Percentiles rank a stretch among this genome's conserved stretches.
phyloP scores from a whole-genome alignment of 177 flowering plant genomes.

The Vitis hybrid region DNA sequence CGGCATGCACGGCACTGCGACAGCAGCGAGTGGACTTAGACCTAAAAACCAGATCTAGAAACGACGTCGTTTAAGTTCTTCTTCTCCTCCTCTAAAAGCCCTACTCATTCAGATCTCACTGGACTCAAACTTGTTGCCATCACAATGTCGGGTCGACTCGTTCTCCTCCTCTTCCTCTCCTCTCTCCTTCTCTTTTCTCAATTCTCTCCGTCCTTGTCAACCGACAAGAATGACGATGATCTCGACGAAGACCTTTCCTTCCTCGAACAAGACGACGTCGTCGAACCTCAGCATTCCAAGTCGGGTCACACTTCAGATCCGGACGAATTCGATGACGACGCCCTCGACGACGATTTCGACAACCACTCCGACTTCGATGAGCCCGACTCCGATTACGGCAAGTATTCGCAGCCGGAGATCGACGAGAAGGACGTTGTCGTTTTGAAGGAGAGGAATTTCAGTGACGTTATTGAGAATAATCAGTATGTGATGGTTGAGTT shows the following conservation, averaged over 20 bases:
- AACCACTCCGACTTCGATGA: constrained; percentile 33
- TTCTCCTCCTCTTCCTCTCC: constrained; percentile 41
- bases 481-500: constrained; percentile 86
- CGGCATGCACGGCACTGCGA: too few relatives aligned
- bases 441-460: constrained; percentile 69
- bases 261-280: constrained; percentile 49
- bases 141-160: constrained; percentile 46
- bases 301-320: constrained; percentile 16
- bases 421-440: constrained; percentile 93
- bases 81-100: constrained; percentile 1
- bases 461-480: constrained; percentile 55
- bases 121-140: not conserved
- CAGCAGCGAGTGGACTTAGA: too few relatives aligned
- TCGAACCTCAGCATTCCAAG: constrained; percentile 6
- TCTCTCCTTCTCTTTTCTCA: constrained; percentile 42
- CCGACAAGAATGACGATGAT: constrained; percentile 33
- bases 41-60: not conserved
- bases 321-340: constrained; percentile 34
- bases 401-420: constrained; percentile 36
- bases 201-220: constrained; percentile 16
- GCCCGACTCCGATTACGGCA: constrained; percentile 20
- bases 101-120: constrained; percentile 19
- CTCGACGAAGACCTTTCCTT: constrained; percentile 73
- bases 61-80: not conserved
- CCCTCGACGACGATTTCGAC: constrained; percentile 28